These are phyloP conservation scores for Lasiodiplodia sp. DNA, from an alignment of 2,329 filamentous ascomycete species.

Conservation along the genomic window DNA sequence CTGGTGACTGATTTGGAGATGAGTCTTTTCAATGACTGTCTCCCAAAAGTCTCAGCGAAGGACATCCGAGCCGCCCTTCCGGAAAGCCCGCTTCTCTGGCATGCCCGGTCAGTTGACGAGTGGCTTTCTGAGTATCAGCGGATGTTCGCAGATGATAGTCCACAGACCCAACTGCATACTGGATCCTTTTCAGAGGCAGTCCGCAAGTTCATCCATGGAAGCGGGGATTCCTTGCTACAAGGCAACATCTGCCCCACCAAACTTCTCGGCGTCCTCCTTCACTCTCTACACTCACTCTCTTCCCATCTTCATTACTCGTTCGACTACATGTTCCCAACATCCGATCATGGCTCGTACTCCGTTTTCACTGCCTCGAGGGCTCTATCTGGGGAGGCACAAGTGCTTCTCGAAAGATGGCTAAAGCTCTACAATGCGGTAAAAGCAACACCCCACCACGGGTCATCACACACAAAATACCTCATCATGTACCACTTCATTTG, in stretches of 20 bases:
- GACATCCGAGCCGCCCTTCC: neutral
- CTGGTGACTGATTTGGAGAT: neutral
- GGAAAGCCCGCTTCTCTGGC: neutral
- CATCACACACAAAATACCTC: neutral
- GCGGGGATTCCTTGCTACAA: neutral
- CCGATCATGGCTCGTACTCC: neutral
- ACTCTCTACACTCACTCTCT: neutral
- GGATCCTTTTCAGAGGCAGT: neutral
- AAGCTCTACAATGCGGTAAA: neutral
- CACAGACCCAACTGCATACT: neutral
- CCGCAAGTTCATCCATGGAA: neutral
- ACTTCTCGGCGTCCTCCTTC: neutral
- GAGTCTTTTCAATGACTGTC: neutral
- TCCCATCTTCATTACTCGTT: neutral
- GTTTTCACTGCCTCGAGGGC: neutral
- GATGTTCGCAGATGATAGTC: no score
- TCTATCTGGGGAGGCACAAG: neutral
- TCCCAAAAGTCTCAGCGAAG: neutral
- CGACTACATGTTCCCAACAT: slow-evolving; percentile 2
- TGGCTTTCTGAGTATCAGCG: neutral
- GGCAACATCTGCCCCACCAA: neutral
- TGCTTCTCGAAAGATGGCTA: neutral
- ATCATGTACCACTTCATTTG: neutral
- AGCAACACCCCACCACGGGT: neutral
- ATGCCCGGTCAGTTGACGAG: neutral